phyloP scores from a whole-genome alignment of 345 rosid genomes.

The Lenwebbia sp. region DNA sequence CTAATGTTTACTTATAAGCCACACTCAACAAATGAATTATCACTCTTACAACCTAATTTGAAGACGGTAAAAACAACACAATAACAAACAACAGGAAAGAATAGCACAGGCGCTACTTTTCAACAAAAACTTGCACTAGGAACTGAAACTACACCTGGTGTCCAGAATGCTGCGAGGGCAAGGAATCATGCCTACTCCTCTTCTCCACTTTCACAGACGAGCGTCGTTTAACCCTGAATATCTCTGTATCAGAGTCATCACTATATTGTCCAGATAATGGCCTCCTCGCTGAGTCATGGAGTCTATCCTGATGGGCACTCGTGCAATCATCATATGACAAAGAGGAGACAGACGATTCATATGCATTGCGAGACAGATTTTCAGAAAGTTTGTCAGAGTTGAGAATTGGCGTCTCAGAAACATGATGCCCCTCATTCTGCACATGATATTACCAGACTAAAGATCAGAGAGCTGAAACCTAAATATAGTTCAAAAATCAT shows the following conservation, averaged over 20 bases:
- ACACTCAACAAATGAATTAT: background rate
- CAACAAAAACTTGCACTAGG: background rate
- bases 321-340: slow-evolving; percentile 21
- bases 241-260: slow-evolving; percentile 82
- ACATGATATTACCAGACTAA: background rate
- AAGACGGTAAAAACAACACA: background rate
- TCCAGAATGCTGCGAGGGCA: slow-evolving; percentile 29
- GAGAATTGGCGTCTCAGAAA: slow-evolving; percentile 17
- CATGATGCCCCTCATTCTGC: slow-evolving; percentile 38
- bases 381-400: slow-evolving; percentile 20
- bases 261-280: slow-evolving; percentile 28
- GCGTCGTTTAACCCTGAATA: slow-evolving; percentile 93
- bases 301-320: slow-evolving; percentile 9
- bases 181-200: slow-evolving; percentile 30
- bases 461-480: background rate
- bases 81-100: background rate
- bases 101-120: background rate
- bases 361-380: slow-evolving; percentile 20
- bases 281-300: slow-evolving; percentile 15
- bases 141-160: slow-evolving; percentile 41
- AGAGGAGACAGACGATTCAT: slow-evolving; percentile 21
- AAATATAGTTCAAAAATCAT: background rate
- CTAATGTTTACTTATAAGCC: background rate
- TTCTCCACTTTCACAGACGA: slow-evolving; percentile 52
- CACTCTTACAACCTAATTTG: background rate